Conservation (phyloP, 805 yeast species). For the Candida tammaniensis region DNA sequence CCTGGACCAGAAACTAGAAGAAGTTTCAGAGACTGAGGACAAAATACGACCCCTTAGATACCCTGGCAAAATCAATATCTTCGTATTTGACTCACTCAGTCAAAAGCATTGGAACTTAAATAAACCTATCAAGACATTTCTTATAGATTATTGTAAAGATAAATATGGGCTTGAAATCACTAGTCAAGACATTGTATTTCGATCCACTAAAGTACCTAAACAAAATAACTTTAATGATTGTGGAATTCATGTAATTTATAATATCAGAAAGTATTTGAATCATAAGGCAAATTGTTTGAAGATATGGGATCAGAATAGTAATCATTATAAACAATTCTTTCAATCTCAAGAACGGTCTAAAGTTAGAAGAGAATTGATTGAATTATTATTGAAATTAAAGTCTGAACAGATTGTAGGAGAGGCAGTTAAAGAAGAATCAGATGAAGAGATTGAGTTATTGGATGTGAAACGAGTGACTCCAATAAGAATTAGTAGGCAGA, state of each 20-base stretch:
- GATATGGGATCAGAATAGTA: conserved; percentile 39
- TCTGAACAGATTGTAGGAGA: conserved; percentile 6
- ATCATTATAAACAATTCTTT: conserved; percentile 18
- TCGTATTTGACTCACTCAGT: conserved; percentile 74
- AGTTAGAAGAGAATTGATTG: conserved; percentile 26
- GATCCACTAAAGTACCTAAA: conserved; percentile 62
- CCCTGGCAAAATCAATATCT: conserved; percentile 32
- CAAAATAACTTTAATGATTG: conserved; percentile 92
- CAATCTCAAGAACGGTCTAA: conserved; percentile 26
- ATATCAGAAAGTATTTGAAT: conserved; percentile 56
- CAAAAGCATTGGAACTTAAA: conserved; percentile 53
- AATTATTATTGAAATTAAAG: conserved; percentile 19
- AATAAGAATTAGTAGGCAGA: neutral
- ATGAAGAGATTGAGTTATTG: conserved; percentile 9
- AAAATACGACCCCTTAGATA: neutral
- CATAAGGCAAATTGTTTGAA: conserved; percentile 46
- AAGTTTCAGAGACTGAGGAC: conserved; percentile 1
- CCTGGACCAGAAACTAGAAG: neutral
- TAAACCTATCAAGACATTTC: conserved; percentile 53
- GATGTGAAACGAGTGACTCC: conserved; percentile 4
- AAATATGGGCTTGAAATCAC: conserved; percentile 49
- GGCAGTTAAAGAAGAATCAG: conserved; percentile 4
- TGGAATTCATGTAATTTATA: conserved; percentile 86
- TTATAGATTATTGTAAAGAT: conserved; percentile 68
- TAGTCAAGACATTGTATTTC: conserved; percentile 45